Percentiles rank a stretch among this genome's conserved stretches.
Evolutionary conservation across 331 rosid species (phyloP).

Genomic region (Malus hybrid): DNA sequence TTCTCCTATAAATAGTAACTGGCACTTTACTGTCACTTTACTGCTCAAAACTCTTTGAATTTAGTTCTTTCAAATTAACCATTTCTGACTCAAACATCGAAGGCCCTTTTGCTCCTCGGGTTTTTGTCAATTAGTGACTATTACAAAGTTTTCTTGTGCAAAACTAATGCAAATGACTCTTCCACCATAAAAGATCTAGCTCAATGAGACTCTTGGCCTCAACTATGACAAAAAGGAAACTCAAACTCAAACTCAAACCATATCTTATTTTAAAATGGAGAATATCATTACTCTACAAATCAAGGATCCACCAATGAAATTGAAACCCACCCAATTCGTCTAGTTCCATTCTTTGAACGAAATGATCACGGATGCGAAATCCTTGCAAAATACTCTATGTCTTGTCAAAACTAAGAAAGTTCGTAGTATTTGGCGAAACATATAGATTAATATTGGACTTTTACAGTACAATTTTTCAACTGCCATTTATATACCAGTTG

Average conservation of each 20-base stretch:
- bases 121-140: too few relatives aligned
- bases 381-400: neutral
- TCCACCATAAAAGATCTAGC: too few relatives aligned
- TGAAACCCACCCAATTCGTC: neutral
- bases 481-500: neutral
- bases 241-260: neutral
- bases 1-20: too few relatives aligned
- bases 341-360: neutral
- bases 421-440: neutral
- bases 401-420: constrained; percentile 1
- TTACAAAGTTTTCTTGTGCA: too few relatives aligned
- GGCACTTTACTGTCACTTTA: fast-evolving
- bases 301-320: neutral
- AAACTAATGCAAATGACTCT: too few relatives aligned
- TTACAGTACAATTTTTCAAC: too few relatives aligned
- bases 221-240: neutral
- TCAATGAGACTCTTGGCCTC: too few relatives aligned
- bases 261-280: neutral
- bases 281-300: neutral
- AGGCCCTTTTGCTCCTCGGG: too few relatives aligned
- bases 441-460: neutral
- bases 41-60: too few relatives aligned
- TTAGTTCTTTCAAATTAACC: too few relatives aligned
- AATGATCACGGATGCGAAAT: neutral
- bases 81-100: too few relatives aligned